Evolutionary conservation across 2,329 filamentous ascomycete genomes (phyloP).

Genomic region (Xylariomycetidae sp.): DNA sequence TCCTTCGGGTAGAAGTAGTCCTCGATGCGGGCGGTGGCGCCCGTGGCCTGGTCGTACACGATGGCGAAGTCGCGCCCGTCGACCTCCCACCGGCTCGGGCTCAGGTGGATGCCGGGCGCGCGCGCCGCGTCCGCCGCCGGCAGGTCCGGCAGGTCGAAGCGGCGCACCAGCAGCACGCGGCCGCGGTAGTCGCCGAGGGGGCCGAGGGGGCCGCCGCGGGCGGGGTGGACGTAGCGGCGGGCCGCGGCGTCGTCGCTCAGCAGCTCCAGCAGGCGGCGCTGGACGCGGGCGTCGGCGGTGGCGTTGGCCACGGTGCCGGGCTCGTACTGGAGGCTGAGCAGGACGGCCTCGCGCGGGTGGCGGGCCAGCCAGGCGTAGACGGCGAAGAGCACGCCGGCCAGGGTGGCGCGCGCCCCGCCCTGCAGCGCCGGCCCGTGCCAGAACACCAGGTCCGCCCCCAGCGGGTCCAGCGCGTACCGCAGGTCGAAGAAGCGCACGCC

Average conservation of each 20-base stretch:
- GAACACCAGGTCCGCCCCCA: slow-evolving; percentile 38
- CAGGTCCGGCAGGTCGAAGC: slow-evolving; percentile 35
- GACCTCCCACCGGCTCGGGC: slow-evolving; percentile 36
- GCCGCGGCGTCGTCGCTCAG: slow-evolving; percentile 34
- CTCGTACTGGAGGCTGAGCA: slow-evolving; percentile 44
- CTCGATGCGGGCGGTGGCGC: slow-evolving; percentile 39
- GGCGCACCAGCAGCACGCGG: slow-evolving; percentile 34
- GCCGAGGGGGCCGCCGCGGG: slow-evolving; percentile 3
- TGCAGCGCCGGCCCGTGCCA: slow-evolving; percentile 41
- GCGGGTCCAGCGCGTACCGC: slow-evolving; percentile 41
- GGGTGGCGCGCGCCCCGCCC: slow-evolving; percentile 35
- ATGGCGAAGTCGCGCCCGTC: slow-evolving; percentile 34
- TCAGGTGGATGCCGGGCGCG: slow-evolving; percentile 42
- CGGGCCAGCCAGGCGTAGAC: slow-evolving; percentile 43
- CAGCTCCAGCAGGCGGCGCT: slow-evolving; percentile 30
- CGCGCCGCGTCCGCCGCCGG: slow-evolving; percentile 22
- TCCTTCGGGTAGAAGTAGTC: slow-evolving; percentile 40
- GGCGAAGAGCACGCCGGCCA: slow-evolving; percentile 39
- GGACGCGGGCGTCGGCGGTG: slow-evolving; percentile 29
- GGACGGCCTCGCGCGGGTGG: slow-evolving; percentile 38
- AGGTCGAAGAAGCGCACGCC: slow-evolving; percentile 46
- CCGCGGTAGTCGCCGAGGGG: slow-evolving; percentile 17
- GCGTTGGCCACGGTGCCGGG: slow-evolving; percentile 26
- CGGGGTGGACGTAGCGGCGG: slow-evolving; percentile 30
- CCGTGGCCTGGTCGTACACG: slow-evolving; percentile 32